phyloP scores from a whole-genome alignment of 768 basidiomycete species.

The Amyloporia xantha region DNA sequence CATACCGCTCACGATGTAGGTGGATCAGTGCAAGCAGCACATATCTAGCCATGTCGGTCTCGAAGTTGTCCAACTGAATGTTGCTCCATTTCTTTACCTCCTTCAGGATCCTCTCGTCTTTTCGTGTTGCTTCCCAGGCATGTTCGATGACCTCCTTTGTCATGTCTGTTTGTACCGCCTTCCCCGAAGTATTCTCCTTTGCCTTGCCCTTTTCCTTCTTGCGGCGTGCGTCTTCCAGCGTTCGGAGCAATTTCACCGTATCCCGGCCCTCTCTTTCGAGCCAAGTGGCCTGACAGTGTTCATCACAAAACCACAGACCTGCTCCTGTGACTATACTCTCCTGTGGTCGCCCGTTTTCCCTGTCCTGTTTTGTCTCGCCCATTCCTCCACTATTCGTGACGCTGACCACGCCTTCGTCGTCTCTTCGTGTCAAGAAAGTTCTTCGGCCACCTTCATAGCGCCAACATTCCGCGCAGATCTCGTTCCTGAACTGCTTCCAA shows the following conservation, averaged over 20 bases:
- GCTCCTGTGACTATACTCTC: slow-evolving; percentile 14
- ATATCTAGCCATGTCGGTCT: slow-evolving; percentile 24
- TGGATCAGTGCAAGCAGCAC: slow-evolving; percentile 22
- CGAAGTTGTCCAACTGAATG: slow-evolving; percentile 22
- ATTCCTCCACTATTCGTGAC: neutral
- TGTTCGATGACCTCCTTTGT: slow-evolving; percentile 36
- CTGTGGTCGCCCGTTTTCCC: neutral
- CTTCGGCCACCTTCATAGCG: slow-evolving; percentile 42
- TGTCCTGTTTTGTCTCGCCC: neutral
- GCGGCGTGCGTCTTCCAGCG: slow-evolving; percentile 16
- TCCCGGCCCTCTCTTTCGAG: slow-evolving; percentile 20
- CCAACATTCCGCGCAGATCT: slow-evolving; percentile 63
- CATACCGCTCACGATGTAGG: slow-evolving; percentile 9
- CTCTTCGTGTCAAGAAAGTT: slow-evolving; percentile 18
- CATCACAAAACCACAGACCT: slow-evolving; percentile 54
- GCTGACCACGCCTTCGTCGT: slow-evolving; percentile 23
- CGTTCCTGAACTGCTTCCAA: slow-evolving; percentile 56
- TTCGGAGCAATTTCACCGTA: slow-evolving; percentile 14
- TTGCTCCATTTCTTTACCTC: slow-evolving; percentile 15
- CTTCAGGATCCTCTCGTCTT: slow-evolving; percentile 20
- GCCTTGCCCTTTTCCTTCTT: slow-evolving; percentile 17
- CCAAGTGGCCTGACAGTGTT: slow-evolving; percentile 41
- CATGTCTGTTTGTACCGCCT: slow-evolving; percentile 19
- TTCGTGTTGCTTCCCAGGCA: slow-evolving; percentile 40
- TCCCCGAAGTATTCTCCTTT: slow-evolving; percentile 6